A percentile compares a stretch with the other conserved stretches of the same genome.
Evolutionary conservation across 768 basidiomycete genomes (phyloP).

Genomic region (Rubroboletus pulcherrimus): DNA sequence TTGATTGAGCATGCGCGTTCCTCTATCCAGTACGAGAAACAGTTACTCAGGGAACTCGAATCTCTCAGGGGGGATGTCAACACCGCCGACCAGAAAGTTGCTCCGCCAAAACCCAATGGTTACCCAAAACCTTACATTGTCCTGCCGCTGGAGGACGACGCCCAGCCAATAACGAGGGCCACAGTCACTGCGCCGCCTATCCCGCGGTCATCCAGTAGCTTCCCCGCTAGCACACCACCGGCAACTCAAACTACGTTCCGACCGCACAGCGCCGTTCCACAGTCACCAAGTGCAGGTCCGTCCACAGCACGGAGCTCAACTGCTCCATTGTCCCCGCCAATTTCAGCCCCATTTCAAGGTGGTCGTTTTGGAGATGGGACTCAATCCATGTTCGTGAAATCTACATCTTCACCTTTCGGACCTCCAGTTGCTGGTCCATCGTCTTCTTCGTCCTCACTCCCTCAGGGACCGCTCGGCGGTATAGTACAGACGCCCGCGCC

Average conservation of each 20-base stretch:
- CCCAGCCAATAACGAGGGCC: slow-evolving; percentile 27
- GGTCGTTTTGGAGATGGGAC: slow-evolving; percentile 72
- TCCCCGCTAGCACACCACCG: slow-evolving; percentile 16
- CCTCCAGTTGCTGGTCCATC: slow-evolving; percentile 35
- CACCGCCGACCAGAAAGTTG: slow-evolving; percentile 59
- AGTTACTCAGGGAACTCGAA: slow-evolving; percentile 84
- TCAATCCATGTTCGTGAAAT: slow-evolving; percentile 74
- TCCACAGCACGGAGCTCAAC: slow-evolving; percentile 32
- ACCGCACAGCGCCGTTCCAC: slow-evolving; percentile 37
- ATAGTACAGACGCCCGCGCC: slow-evolving; percentile 5
- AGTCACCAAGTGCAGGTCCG: slow-evolving; percentile 55
- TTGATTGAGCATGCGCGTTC: slow-evolving; percentile 92
- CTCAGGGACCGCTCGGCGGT: slow-evolving; percentile 21
- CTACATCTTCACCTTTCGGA: slow-evolving; percentile 37
- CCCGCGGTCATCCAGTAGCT: slow-evolving; percentile 18
- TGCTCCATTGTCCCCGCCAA: slow-evolving; percentile 28
- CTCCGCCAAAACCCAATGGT: slow-evolving; percentile 43
- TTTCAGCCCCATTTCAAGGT: slow-evolving; percentile 51
- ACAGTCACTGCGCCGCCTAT: slow-evolving; percentile 22
- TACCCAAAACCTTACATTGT: slow-evolving; percentile 59
- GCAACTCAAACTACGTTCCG: slow-evolving; percentile 22
- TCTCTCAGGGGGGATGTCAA: slow-evolving; percentile 73
- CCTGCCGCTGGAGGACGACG: slow-evolving; percentile 62
- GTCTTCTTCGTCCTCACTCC: slow-evolving; percentile 30
- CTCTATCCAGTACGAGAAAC: slow-evolving; percentile 87